Evolutionary conservation across 768 basidiomycete genomes (phyloP), one percentile per base, ranked within the genome.

Genomic region (Coprinellus micaceus): DNA sequence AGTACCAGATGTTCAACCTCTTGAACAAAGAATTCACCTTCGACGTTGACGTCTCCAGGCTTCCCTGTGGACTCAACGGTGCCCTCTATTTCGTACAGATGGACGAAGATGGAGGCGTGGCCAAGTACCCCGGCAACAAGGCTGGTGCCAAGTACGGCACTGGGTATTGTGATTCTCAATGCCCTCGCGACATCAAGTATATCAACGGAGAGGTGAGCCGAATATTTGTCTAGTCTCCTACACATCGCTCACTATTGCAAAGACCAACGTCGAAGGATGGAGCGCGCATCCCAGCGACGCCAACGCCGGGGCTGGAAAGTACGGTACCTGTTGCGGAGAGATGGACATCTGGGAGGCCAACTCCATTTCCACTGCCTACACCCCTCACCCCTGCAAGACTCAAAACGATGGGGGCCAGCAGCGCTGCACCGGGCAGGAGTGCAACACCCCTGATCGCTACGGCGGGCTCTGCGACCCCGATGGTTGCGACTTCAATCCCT

Each of bases 401-500:
- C 52, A 50, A 46, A 48, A 48, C 46, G 28, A 29, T 6, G 46
- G 46, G 6, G 73, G 70, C 40, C 74, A 65, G 60, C 67, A 64
- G 13, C 64, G 61, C 39, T 79, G 76, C 70, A 41, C 55, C 26
- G 73, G 73, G 30, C 62, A 58, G 36, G 61, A 67, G 15, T 75
- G 74, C 52, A 63, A 64, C 51, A 65, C 59, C 60, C 40, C 50
- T 17, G 48, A 46, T 25, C 58, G 58, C 26, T 59, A 56, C 43
- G 58, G 21, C 28, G 69, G 73, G 51, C 64, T 74, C 41, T 79
- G 77, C 64, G 77, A 77, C 65, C 64, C 66, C 56, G 74, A 74
- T 59, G 77, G 77, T 45, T 79, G 77, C 64, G 77, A 78, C 61
- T 79, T 77, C 75, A 79, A 77, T 72, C 74, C 77, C n/a, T 79